phyloP scores from a whole-genome alignment of 306 rosid species.

The Alnus rubra region DNA sequence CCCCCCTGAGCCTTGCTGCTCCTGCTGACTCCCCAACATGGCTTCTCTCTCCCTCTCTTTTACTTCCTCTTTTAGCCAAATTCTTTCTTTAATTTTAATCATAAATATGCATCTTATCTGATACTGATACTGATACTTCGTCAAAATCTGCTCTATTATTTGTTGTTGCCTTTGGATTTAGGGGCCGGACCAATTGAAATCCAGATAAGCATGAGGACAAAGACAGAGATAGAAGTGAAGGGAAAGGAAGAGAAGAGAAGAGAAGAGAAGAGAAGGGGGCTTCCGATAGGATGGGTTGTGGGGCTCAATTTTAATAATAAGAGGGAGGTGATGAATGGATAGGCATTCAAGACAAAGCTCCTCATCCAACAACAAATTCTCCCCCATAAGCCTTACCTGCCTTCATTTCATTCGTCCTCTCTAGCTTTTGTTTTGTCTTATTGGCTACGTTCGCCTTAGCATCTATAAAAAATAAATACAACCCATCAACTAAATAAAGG shows the following conservation, averaged over 20 bases:
- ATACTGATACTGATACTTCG: slow-evolving; percentile 17
- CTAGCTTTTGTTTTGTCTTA: slow-evolving; percentile 53
- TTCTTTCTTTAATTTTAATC: neutral
- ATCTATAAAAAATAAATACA: slow-evolving; percentile 20
- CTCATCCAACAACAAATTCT: slow-evolving; percentile 60
- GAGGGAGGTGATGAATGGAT: slow-evolving; percentile 52
- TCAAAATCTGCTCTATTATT: slow-evolving; percentile 43
- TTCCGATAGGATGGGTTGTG: slow-evolving; percentile 66
- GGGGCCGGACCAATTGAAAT: slow-evolving; percentile 20
- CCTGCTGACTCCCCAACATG: slow-evolving; percentile 37
- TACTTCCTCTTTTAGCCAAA: neutral
- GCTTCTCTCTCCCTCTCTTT: slow-evolving; percentile 21
- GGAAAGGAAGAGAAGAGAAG: neutral
- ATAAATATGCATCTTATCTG: slow-evolving; percentile 29
- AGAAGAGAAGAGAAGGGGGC: too few species aligned
- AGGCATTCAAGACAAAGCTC: slow-evolving; percentile 35
- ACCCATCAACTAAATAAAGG: neutral
- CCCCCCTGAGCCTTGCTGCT: slow-evolving; percentile 67
- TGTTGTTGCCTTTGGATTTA: slow-evolving; percentile 23
- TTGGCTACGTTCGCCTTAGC: slow-evolving; percentile 56
- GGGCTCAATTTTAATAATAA: slow-evolving; percentile 49
- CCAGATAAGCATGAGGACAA: slow-evolving; percentile 35
- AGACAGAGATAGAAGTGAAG: neutral
- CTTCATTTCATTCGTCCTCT: slow-evolving; percentile 47
- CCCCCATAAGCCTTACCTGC: slow-evolving; percentile 41